A percentile compares a stretch with the other conserved stretches of the same genome.
These are phyloP conservation scores for Neurospora cerealis DNA, from an alignment of 495 filamentous ascomycete genomes.

Conservation along the genomic window DNA sequence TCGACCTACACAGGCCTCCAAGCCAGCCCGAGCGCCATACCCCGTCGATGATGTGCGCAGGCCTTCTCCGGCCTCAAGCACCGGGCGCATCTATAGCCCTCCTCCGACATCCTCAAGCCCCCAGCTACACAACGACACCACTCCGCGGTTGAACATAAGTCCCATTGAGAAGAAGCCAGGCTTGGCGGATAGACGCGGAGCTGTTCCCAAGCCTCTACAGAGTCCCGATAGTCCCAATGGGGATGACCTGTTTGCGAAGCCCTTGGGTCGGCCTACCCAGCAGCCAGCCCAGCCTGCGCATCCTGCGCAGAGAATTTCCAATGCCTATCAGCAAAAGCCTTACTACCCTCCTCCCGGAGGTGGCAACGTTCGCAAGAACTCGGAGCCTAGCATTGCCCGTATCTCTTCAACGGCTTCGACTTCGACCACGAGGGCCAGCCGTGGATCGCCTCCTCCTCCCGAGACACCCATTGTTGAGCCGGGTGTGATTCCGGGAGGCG, in stretches of 20 bases:
- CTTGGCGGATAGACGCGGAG: slow-evolving; percentile 63
- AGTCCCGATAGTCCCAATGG: slow-evolving; percentile 60
- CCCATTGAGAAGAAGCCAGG: slow-evolving; percentile 41
- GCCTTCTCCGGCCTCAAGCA: slow-evolving; percentile 17
- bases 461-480: slow-evolving; percentile 84
- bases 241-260: slow-evolving; percentile 56
- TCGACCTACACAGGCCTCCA: slow-evolving; percentile 21
- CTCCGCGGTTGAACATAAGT: slow-evolving; percentile 33
- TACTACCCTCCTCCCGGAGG: slow-evolving; percentile 38
- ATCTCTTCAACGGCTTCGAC: slow-evolving; percentile 82
- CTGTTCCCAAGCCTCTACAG: slow-evolving; percentile 59
- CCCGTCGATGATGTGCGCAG: slow-evolving; percentile 34
- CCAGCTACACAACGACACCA: slow-evolving; percentile 27
- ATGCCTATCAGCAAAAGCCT: slow-evolving; percentile 38
- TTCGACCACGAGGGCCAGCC: slow-evolving; percentile 82
- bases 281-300: slow-evolving; percentile 8
- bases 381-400: slow-evolving; percentile 53
- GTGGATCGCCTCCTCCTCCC: slow-evolving; percentile 89
- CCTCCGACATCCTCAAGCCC: slow-evolving; percentile 25
- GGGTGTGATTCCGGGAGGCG: slow-evolving; percentile 55
- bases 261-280: slow-evolving; percentile 27
- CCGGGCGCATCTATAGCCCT: slow-evolving; percentile 25
- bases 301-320: slow-evolving; percentile 28
- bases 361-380: slow-evolving; percentile 13
- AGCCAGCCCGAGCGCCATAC: slow-evolving; percentile 35